These are phyloP conservation scores for Xylaria sp. DNA, from an alignment of 2,329 filamentous ascomycete genomes.

Conservation along the genomic window DNA sequence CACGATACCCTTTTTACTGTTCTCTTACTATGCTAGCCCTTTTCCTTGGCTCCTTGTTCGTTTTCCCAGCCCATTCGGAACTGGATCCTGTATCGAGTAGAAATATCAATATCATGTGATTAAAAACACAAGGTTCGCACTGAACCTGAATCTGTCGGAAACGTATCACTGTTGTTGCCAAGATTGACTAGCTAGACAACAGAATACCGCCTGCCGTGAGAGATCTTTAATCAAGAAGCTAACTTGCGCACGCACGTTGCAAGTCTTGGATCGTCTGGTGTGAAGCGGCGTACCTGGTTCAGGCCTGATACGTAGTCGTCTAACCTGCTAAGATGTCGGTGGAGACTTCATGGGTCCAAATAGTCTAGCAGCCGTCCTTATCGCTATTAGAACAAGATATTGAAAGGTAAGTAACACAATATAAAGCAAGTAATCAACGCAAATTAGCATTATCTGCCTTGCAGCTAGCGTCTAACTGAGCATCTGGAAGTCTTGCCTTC, in stretches of 20 bases:
- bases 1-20: constrained; percentile 35
- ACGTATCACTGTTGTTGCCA: not conserved
- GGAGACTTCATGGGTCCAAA: not conserved
- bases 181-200: not conserved
- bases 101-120: not conserved
- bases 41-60: constrained; percentile 7
- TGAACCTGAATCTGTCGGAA: not conserved
- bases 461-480: constrained; percentile 12
- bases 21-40: not conserved
- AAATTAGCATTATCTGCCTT: constrained; percentile 5
- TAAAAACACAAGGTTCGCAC: not conserved
- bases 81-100: not conserved
- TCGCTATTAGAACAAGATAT: not conserved
- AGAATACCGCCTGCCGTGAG: not conserved
- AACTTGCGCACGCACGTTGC: too few relatives aligned
- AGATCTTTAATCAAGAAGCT: not conserved
- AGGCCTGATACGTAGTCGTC: too few relatives aligned
- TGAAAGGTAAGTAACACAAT: not conserved
- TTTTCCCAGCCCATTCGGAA: not conserved
- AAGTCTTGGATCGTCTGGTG: too few relatives aligned
- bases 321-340: too few relatives aligned
- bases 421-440: not conserved
- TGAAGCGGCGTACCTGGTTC: too few relatives aligned
- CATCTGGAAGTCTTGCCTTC: not conserved
- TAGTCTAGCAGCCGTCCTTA: not conserved